Evolutionary conservation across 2,329 filamentous ascomycete species (phyloP).

Genomic region (Colletotrichum godetiae): DNA sequence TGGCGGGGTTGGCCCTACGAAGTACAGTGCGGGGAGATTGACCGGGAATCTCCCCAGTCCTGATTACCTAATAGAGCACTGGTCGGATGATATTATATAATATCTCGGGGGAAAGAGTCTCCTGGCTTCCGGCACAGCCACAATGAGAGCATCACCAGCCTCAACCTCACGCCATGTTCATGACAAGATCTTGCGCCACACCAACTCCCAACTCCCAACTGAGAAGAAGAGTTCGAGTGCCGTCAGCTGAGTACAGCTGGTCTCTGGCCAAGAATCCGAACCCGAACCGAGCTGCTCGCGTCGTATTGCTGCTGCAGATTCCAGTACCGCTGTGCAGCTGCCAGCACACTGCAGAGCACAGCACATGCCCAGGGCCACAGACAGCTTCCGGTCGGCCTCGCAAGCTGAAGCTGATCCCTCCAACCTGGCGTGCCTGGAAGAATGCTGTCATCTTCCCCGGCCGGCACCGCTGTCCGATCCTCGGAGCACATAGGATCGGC

Average conservation of each 20-base stretch:
- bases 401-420: conserved; percentile 1
- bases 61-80: background rate
- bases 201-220: background rate
- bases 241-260: background rate
- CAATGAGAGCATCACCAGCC: background rate
- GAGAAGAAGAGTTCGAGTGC: background rate
- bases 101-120: background rate
- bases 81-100: background rate
- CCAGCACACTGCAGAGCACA: background rate
- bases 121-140: background rate
- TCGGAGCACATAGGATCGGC: conserved; percentile 19
- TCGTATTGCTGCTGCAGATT: background rate
- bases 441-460: conserved; percentile 16
- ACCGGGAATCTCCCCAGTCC: background rate
- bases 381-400: background rate
- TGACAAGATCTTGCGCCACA: background rate
- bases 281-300: background rate
- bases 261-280: background rate
- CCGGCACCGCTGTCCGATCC: conserved; percentile 24
- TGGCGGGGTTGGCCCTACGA: background rate
- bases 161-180: background rate
- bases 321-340: background rate
- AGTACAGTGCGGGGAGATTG: background rate
- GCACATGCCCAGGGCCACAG: background rate
- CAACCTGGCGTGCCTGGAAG: background rate